Conservation (phyloP, 129 eudicot species). For the Lactuca sativa region DNA sequence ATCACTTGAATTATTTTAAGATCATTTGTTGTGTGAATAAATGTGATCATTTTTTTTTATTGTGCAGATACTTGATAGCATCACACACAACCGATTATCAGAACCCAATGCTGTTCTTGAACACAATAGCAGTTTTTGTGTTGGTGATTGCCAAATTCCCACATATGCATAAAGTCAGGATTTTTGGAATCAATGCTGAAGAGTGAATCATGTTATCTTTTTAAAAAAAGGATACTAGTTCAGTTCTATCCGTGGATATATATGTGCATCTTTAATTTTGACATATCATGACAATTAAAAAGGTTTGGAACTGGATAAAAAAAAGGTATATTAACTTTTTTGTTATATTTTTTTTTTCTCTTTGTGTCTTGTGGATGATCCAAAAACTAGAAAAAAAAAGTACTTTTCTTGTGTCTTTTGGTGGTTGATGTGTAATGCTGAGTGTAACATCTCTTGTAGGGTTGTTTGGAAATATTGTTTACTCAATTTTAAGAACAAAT, state of each 20-base stretch:
- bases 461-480: neutral
- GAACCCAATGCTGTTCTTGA: constrained; percentile 82
- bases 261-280: constrained; percentile 42
- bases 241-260: constrained; percentile 32
- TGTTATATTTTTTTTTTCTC: neutral
- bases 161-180: constrained; percentile 94
- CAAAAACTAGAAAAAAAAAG: constrained; percentile 19
- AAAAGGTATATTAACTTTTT: constrained; percentile 42
- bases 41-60: constrained; percentile 5
- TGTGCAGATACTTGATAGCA: constrained; percentile 82
- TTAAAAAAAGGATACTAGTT: neutral
- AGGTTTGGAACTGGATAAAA: constrained; percentile 20
- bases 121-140: constrained; percentile 80
- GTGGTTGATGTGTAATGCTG: constrained; percentile 10
- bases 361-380: constrained; percentile 33
- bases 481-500: too few relatives aligned
- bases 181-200: constrained; percentile 88
- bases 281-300: constrained; percentile 28
- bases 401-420: neutral
- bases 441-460: neutral
- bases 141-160: constrained; percentile 94
- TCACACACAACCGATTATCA: constrained; percentile 93
- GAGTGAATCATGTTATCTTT: constrained; percentile 37
- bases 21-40: too few relatives aligned
- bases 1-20: too few relatives aligned